Percentiles rank a stretch among this genome's conserved stretches.
These are phyloP conservation scores for Paralagenidium karlingii DNA, from an alignment of 352 stramenopile species.

Conservation along the genomic window DNA sequence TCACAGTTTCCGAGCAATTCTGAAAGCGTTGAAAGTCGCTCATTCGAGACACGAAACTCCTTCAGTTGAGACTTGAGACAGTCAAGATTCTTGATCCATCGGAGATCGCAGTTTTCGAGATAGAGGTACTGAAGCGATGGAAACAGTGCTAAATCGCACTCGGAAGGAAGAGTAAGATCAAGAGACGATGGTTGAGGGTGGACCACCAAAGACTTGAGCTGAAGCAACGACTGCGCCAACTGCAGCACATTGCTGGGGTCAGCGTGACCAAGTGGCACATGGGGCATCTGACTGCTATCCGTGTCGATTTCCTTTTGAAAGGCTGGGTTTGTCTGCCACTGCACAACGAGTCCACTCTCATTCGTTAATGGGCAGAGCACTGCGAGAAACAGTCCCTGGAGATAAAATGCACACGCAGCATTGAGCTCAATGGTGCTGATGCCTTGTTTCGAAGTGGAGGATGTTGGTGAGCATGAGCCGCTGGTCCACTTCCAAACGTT, in stretches of 20 bases:
- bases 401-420: slow-evolving; percentile 8
- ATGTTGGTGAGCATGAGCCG: neutral
- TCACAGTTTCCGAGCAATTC: neutral
- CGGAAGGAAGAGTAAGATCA: slow-evolving; percentile 1
- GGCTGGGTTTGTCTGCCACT: slow-evolving; percentile 6
- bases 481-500: neutral
- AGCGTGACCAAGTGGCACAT: slow-evolving; percentile 6
- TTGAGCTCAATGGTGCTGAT: slow-evolving; percentile 2
- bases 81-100: slow-evolving; percentile 1
- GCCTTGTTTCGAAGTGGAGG: neutral
- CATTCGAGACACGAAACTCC: neutral
- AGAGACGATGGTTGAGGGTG: neutral
- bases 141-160: slow-evolving; percentile 11
- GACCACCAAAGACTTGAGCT: slow-evolving; percentile 5
- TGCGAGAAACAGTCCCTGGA: slow-evolving; percentile 9
- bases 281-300: neutral
- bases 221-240: slow-evolving; percentile 7
- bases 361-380: slow-evolving; percentile 6
- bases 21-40: neutral
- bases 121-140: slow-evolving; percentile 7
- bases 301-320: slow-evolving; percentile 4
- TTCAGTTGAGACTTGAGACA: slow-evolving; percentile 5
- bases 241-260: slow-evolving; percentile 5
- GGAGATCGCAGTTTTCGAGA: slow-evolving; percentile 2
- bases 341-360: slow-evolving; percentile 5